phyloP scores from a whole-genome alignment of 2,329 filamentous ascomycete species.

The Byssoonygena ceratinophila region DNA sequence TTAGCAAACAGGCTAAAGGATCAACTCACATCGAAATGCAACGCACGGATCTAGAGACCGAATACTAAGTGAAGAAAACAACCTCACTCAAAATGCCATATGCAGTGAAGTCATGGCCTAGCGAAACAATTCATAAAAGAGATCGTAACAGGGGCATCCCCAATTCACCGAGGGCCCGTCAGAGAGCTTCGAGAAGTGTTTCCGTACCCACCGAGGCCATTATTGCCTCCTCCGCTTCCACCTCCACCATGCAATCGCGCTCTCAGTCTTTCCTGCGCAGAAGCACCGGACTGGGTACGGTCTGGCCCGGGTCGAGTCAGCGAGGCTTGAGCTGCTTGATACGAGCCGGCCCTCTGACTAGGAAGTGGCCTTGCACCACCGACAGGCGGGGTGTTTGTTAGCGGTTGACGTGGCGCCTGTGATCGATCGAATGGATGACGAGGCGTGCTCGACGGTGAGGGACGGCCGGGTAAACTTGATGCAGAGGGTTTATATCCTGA shows the following conservation, averaged over 20 bases:
- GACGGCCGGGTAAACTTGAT: constrained; percentile 15
- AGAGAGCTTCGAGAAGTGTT: constrained; percentile 5
- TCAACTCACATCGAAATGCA: not conserved
- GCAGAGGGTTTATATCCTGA: constrained; percentile 15
- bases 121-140: not conserved
- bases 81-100: not conserved
- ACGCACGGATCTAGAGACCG: not conserved
- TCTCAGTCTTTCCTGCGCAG: constrained; percentile 72
- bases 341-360: constrained; percentile 63
- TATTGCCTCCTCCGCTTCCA: constrained; percentile 33
- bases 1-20: not conserved
- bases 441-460: constrained; percentile 4
- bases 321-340: constrained; percentile 47
- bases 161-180: constrained; percentile 5
- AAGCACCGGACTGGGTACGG: constrained; percentile 38
- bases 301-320: constrained; percentile 32
- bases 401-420: constrained; percentile 17
- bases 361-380: constrained; percentile 51
- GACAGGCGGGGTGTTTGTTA: not conserved
- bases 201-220: constrained; percentile 11
- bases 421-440: constrained; percentile 12
- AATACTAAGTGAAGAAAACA: not conserved
- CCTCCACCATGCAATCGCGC: constrained; percentile 67
- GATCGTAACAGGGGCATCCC: not conserved
- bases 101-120: not conserved